These are phyloP conservation scores for Geotrichum australiense DNA, from an alignment of 1,139 yeast species.

Conservation along the genomic window DNA sequence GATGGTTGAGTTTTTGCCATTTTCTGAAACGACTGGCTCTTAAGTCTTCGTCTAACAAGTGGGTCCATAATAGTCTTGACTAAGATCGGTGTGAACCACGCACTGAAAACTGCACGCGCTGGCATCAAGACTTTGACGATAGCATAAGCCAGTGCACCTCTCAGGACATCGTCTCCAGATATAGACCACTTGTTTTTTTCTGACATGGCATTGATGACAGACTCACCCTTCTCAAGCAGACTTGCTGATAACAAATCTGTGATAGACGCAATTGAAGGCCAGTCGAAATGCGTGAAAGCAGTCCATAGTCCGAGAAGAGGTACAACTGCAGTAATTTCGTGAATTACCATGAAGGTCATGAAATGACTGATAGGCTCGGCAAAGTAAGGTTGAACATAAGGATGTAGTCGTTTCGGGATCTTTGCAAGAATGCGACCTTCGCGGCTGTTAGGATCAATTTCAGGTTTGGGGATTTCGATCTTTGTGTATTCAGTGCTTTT, in stretches of 20 bases:
- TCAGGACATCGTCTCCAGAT: constrained; percentile 53
- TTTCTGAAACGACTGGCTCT: neutral
- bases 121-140: constrained; percentile 60
- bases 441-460: too few species aligned
- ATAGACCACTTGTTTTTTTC: constrained; percentile 33
- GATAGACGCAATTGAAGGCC: constrained; percentile 31
- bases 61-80: constrained; percentile 57
- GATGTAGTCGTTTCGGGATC: constrained; percentile 45
- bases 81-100: constrained; percentile 60
- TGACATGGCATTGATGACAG: constrained; percentile 47
- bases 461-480: too few species aligned
- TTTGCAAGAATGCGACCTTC: constrained; percentile 15
- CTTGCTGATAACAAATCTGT: constrained; percentile 50
- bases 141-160: constrained; percentile 88
- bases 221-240: constrained; percentile 56
- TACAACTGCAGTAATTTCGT: constrained; percentile 75
- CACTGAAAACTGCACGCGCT: constrained; percentile 49
- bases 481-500: too few species aligned
- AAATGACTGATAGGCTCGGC: constrained; percentile 63
- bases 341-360: constrained; percentile 71
- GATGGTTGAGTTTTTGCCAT: neutral
- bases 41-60: constrained; percentile 35
- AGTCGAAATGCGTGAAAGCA: constrained; percentile 50
- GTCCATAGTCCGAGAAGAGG: constrained; percentile 80
- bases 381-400: constrained; percentile 44